These are phyloP conservation scores for Calonectria ilicicola DNA, from an alignment of 2,329 filamentous ascomycete species.

Conservation along the genomic window DNA sequence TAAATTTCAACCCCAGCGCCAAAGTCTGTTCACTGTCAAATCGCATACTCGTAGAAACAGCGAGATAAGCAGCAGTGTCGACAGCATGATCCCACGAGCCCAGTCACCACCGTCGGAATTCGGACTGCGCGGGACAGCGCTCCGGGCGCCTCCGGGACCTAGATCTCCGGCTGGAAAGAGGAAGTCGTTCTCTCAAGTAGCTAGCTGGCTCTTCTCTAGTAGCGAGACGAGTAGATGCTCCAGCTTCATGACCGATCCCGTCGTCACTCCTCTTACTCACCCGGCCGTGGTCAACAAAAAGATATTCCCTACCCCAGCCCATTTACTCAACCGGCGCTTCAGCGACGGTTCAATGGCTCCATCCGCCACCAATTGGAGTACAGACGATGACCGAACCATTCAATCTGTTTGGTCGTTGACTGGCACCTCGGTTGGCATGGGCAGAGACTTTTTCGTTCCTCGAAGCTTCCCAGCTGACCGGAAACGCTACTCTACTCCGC, in stretches of 20 bases:
- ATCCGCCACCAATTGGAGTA: background rate
- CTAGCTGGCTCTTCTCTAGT: background rate
- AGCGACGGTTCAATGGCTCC: background rate
- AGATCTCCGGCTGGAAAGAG: background rate
- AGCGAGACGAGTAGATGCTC: background rate
- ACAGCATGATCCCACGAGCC: background rate
- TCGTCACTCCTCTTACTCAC: background rate
- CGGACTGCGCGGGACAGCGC: background rate
- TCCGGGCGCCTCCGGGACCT: background rate
- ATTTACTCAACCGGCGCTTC: background rate
- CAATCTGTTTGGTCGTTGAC: background rate
- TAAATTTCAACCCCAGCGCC: background rate
- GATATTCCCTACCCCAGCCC: background rate
- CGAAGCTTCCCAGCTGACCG: background rate
- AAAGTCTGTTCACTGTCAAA: background rate
- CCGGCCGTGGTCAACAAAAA: background rate
- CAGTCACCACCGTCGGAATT: background rate
- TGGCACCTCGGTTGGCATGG: background rate
- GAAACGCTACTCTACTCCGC: background rate
- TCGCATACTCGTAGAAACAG: background rate
- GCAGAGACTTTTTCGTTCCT: background rate
- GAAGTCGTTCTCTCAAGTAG: background rate
- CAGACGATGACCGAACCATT: background rate
- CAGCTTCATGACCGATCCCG: background rate
- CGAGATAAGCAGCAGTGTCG: background rate